Conservation (phyloP, 2,329 filamentous ascomycete genomes). For the Drechslerella dactyloides region DNA sequence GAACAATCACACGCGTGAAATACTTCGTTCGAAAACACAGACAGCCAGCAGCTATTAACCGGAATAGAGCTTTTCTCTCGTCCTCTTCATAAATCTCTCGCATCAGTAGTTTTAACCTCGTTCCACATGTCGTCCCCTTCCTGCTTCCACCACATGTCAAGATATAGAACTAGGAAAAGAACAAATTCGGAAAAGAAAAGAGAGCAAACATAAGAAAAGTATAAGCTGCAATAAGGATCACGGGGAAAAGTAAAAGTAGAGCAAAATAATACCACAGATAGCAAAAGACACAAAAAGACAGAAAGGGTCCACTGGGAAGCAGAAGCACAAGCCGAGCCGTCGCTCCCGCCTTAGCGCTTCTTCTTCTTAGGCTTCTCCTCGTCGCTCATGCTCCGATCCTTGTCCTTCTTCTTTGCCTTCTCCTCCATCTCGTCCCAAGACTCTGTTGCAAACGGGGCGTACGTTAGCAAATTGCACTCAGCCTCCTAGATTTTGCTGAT, state of each 20-base stretch:
- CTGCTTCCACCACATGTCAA: background rate
- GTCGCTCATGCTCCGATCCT: constrained; percentile 64
- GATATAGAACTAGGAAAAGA: background rate
- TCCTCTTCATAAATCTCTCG: background rate
- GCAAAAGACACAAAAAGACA: background rate
- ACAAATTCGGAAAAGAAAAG: background rate
- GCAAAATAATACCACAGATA: background rate
- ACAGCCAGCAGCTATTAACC: background rate
- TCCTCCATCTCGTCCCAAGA: constrained; percentile 95
- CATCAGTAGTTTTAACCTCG: background rate
- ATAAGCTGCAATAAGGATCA: background rate
- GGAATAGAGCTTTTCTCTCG: background rate
- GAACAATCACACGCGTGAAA: background rate
- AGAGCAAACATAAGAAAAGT: background rate
- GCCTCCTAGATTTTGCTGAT: background rate
- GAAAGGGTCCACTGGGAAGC: background rate
- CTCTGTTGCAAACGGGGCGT: constrained; percentile 61
- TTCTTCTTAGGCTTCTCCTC: constrained; percentile 68
- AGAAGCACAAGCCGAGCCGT: background rate
- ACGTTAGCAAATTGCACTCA: constrained; percentile 9
- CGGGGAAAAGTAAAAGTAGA: background rate
- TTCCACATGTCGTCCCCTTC: background rate
- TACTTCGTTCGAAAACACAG: background rate
- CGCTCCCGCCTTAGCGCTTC: constrained; percentile 16
- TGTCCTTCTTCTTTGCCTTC: constrained; percentile 74